Percentiles rank a stretch among this genome's conserved stretches.
Evolutionary conservation across 176 grass and related monocot species (phyloP).

Genomic region (Saccharum officinarum): DNA sequence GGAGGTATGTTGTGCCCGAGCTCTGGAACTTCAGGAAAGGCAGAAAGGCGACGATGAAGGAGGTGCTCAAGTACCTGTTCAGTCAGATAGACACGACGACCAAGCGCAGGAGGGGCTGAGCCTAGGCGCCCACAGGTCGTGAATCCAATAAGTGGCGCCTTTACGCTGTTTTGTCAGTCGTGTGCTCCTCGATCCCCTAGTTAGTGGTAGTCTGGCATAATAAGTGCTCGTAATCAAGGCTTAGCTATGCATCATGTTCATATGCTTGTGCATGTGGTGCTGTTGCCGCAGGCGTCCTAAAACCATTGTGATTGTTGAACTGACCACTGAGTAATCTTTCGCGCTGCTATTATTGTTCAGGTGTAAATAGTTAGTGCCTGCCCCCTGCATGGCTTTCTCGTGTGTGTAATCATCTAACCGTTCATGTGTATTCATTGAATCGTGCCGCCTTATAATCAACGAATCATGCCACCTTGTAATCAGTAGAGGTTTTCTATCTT

Average conservation of each 20-base stretch:
- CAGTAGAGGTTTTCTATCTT: not conserved
- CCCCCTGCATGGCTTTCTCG: not conserved
- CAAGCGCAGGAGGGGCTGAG: constrained; percentile 38
- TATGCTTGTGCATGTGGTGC: not conserved
- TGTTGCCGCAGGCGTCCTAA: not conserved
- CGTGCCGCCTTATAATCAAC: not conserved
- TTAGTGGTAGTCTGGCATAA: not conserved
- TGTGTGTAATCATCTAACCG: not conserved
- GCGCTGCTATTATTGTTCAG: not conserved
- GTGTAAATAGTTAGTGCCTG: not conserved
- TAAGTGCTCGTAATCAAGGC: not conserved
- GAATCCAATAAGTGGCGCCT: not conserved
- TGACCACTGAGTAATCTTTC: not conserved
- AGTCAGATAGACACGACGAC: not conserved
- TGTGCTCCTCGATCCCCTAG: not conserved
- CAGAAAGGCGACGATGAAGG: not conserved
- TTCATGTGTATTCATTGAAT: not conserved
- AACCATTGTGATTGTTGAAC: not conserved
- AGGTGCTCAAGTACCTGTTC: not conserved
- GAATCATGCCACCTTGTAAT: not conserved
- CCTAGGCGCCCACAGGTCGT: no score
- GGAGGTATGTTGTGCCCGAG: not conserved
- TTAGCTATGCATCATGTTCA: not conserved
- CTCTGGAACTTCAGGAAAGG: constrained; percentile 26
- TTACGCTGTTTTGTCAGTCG: not conserved